Percentiles rank a stretch among this genome's conserved stretches.
Evolutionary conservation across 2,329 filamentous ascomycete genomes (phyloP).

Genomic region (Fusarium algeriense): DNA sequence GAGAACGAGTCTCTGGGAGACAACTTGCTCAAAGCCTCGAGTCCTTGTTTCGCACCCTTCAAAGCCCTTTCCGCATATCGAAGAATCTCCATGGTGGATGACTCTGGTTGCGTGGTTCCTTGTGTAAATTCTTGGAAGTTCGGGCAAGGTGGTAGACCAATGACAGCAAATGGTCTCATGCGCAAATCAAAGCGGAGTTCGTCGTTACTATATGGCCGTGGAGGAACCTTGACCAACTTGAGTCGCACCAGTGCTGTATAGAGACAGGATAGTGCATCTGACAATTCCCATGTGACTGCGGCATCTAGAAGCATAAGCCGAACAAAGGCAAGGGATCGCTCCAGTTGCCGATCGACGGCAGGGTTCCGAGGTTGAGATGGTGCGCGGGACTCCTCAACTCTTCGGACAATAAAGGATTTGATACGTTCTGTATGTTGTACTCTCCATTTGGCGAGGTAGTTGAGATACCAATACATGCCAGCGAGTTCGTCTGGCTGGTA

Average conservation of each 20-base stretch:
- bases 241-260: slow-evolving; percentile 76
- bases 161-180: slow-evolving; percentile 83
- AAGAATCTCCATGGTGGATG: slow-evolving; percentile 56
- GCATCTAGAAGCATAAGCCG: slow-evolving; percentile 74
- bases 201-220: slow-evolving; percentile 75
- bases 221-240: slow-evolving; percentile 62
- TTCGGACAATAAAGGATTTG: slow-evolving; percentile 69
- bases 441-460: slow-evolving; percentile 77
- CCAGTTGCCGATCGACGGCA: slow-evolving; percentile 58
- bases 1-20: slow-evolving; percentile 66
- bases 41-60: slow-evolving; percentile 64
- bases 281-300: slow-evolving; percentile 69
- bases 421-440: slow-evolving; percentile 80
- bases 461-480: slow-evolving; percentile 92
- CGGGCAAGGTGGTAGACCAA: slow-evolving; percentile 76
- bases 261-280: slow-evolving; percentile 68
- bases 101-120: slow-evolving; percentile 57
- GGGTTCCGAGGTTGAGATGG: slow-evolving; percentile 33
- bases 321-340: slow-evolving; percentile 65
- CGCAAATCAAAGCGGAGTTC: slow-evolving; percentile 82
- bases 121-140: slow-evolving; percentile 70
- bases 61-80: slow-evolving; percentile 61
- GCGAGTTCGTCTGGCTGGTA: slow-evolving; percentile 88
- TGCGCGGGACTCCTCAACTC: slow-evolving; percentile 49
- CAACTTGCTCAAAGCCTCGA: slow-evolving; percentile 68